phyloP scores from a whole-genome alignment of 805 yeast genomes.

The Metschnikowia vanudenii region DNA sequence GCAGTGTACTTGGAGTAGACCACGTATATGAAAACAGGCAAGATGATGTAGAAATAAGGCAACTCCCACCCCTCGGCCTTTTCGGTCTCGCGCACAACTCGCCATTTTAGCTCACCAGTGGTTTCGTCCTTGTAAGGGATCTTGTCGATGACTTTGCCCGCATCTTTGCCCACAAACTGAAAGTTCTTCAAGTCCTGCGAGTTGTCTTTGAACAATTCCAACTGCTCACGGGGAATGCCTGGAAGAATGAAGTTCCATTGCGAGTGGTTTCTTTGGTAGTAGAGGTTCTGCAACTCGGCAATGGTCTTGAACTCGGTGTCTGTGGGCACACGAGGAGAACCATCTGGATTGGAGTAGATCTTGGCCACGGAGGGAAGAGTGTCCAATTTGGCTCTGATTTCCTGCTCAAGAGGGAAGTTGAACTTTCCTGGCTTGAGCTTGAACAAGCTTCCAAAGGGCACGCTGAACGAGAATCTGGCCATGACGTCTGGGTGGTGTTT shows the following conservation, averaged over 20 bases:
- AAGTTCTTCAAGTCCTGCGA: slow-evolving; percentile 57
- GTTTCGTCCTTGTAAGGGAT: slow-evolving; percentile 78
- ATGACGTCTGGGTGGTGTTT: slow-evolving; percentile 7
- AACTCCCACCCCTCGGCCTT: slow-evolving; percentile 84
- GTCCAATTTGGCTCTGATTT: slow-evolving; percentile 60
- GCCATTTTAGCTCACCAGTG: slow-evolving; percentile 79
- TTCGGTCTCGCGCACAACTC: slow-evolving; percentile 67
- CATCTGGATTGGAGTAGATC: slow-evolving; percentile 73
- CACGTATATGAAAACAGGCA: slow-evolving; percentile 65
- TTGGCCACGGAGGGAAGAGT: slow-evolving; percentile 62
- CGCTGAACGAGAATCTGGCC: slow-evolving; percentile 42
- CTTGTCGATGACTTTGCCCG: slow-evolving; percentile 71
- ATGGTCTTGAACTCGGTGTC: slow-evolving; percentile 71
- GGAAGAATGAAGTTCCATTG: slow-evolving; percentile 46
- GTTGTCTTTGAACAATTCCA: slow-evolving; percentile 57
- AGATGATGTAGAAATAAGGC: slow-evolving; percentile 65
- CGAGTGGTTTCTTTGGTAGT: slow-evolving; percentile 55
- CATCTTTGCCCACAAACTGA: slow-evolving; percentile 48
- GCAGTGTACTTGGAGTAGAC: slow-evolving; percentile 49
- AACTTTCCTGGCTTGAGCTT: slow-evolving; percentile 37
- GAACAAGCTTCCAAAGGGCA: slow-evolving; percentile 39
- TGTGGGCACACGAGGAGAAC: slow-evolving; percentile 64
- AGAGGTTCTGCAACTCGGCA: slow-evolving; percentile 65
- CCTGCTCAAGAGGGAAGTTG: slow-evolving; percentile 54
- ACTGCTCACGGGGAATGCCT: slow-evolving; percentile 53